These are phyloP conservation scores for Symbiodinium pilosum DNA, from an alignment of 73 alveolate genomes.

Conservation along the genomic window DNA sequence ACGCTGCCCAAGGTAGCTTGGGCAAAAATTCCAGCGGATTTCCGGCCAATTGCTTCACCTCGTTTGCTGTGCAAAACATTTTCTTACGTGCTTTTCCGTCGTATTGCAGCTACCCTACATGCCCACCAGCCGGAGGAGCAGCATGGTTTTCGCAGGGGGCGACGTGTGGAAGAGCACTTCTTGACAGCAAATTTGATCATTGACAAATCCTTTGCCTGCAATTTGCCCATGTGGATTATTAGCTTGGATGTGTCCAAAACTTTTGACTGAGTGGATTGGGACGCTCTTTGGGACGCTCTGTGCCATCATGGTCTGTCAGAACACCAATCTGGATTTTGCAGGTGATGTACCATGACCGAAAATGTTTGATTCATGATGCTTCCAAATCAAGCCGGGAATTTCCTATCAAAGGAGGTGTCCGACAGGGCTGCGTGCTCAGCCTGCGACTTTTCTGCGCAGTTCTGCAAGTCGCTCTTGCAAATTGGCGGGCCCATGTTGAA, in stretches of 20 bases:
- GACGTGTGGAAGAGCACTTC: conserved; percentile 12
- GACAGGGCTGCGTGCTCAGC: conserved; percentile 3
- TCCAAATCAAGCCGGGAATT: not conserved
- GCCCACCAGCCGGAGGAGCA: conserved; percentile 23
- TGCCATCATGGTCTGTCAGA: not conserved
- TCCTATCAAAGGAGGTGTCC: not conserved
- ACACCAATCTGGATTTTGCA: not conserved
- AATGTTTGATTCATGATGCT: not conserved
- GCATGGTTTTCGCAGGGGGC: not conserved
- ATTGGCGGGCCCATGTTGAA: not conserved
- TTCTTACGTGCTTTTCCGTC: conserved; percentile 7
- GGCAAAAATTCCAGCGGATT: not conserved
- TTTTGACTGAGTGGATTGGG: conserved; percentile 13
- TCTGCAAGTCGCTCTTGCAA: not conserved
- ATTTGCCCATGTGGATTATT: not conserved
- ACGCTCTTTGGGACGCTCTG: not conserved
- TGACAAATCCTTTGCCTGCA: not conserved
- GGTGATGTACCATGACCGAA: not conserved
- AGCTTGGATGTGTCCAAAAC: conserved; percentile 33
- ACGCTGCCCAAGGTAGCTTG: conserved; percentile 3
- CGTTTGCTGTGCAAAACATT: not conserved
- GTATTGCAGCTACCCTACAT: not conserved
- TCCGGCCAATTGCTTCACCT: not conserved
- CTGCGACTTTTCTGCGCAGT: not conserved
- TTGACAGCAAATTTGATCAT: too few species aligned